A percentile compares a stretch with the other conserved stretches of the same genome.
phyloP scores from a whole-genome alignment of 352 stramenopile species.

The Pythium aquatile region DNA sequence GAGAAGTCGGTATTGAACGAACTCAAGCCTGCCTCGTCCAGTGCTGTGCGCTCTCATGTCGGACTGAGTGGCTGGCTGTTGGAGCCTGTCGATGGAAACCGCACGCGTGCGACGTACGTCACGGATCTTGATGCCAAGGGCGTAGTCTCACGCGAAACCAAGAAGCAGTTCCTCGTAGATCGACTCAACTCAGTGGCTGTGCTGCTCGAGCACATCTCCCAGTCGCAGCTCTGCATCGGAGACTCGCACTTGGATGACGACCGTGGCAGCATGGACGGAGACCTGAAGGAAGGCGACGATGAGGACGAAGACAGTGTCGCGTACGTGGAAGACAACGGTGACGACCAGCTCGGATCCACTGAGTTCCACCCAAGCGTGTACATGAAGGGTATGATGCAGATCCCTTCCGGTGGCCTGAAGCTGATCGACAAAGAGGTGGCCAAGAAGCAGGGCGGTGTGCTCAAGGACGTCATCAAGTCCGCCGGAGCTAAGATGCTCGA shows the following conservation, averaged over 20 bases:
- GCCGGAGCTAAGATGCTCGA: slow-evolving; percentile 38
- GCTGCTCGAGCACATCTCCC: slow-evolving; percentile 59
- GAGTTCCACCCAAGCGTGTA: slow-evolving; percentile 77
- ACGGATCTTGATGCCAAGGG: slow-evolving; percentile 66
- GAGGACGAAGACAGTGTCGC: slow-evolving; percentile 34
- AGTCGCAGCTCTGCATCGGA: slow-evolving; percentile 52
- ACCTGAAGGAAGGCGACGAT: slow-evolving; percentile 39
- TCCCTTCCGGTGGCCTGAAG: slow-evolving; percentile 74
- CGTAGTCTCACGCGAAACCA: slow-evolving; percentile 45
- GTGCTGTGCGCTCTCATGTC: slow-evolving; percentile 56
- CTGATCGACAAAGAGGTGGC: slow-evolving; percentile 83
- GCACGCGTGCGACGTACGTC: slow-evolving; percentile 71
- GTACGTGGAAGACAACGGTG: slow-evolving; percentile 29
- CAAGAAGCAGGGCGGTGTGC: slow-evolving; percentile 82
- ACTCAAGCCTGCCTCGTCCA: slow-evolving; percentile 44
- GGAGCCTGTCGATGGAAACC: slow-evolving; percentile 57
- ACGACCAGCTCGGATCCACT: slow-evolving; percentile 16
- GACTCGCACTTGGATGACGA: slow-evolving; percentile 36
- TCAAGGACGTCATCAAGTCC: slow-evolving; percentile 85
- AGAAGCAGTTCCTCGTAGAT: slow-evolving; percentile 47
- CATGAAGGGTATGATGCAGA: slow-evolving; percentile 76
- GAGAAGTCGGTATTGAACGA: slow-evolving; percentile 82
- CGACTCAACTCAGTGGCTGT: slow-evolving; percentile 66
- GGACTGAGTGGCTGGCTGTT: slow-evolving; percentile 73
- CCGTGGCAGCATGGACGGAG: slow-evolving; percentile 36